Evolutionary conservation across 1,139 yeast species (phyloP), one percentile per base, ranked within the genome.

Genomic region (Magnusiomyces paraingens): DNA sequence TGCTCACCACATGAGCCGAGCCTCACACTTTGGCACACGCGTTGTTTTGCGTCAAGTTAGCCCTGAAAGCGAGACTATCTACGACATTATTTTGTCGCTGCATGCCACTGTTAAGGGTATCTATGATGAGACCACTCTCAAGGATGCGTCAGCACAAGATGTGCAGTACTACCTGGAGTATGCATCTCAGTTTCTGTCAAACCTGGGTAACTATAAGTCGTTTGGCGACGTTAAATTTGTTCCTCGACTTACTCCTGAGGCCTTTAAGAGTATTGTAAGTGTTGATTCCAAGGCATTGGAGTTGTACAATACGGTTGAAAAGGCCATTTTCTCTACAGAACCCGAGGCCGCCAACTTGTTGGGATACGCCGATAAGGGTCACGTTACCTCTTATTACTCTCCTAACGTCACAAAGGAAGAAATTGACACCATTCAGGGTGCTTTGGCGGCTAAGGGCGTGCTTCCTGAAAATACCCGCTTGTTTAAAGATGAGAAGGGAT

Each of bases 191-290:
- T 84, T 89, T 65, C 73, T 89, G 63, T 76, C 84, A 51, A 89
- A 89, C 69, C 75, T 85, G 66, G 96, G 96, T 59, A 89, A 89
- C 68, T 89, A 81, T 75, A 88, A 87, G 71, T 84, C 94, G 0
- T 89, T 89, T 70, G 96, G 96, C 58, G 96, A 89, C 70, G 81
- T 80, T 60, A 89, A 89, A 70, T 88, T 88, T 66, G 76, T 89
- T 60, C 96, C 96, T 41, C 73, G 80, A 49, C 64, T 87, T 44
- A 52, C 75, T 0, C 64, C 61, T 43, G 78, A 70, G 1, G 75
- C 76, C 2, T 47, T 47, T 36, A 47, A 47, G 17, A 10, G 35
- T 5, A 47, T 47, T 47, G 50, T 47, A 14, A 21, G 43, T 14
- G 70, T 82, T 18, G 63, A 66, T 26, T 64, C 70, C 1, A 63